phyloP scores from a whole-genome alignment of 306 rosid genomes.

The Canavalia ensiformis region DNA sequence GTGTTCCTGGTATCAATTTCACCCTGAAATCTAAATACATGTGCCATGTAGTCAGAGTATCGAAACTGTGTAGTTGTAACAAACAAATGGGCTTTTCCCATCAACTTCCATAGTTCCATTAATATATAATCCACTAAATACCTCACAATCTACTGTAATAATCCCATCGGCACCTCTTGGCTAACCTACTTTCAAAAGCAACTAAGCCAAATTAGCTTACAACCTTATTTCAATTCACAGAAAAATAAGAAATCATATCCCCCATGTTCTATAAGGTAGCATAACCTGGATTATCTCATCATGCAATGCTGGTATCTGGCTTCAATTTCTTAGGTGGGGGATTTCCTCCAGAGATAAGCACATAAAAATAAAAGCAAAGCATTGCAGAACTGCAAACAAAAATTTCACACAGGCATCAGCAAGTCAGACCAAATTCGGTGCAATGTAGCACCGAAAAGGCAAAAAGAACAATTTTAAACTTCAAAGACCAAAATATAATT shows the following conservation, averaged over 20 bases:
- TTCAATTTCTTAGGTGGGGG: slow-evolving; percentile 95
- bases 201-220: slow-evolving; percentile 39
- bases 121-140: slow-evolving; percentile 23
- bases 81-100: slow-evolving; percentile 37
- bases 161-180: slow-evolving; percentile 40
- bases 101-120: slow-evolving; percentile 21
- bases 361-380: slow-evolving; percentile 89
- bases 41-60: slow-evolving; percentile 14
- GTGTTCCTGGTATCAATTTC: slow-evolving; percentile 33
- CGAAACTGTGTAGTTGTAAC: slow-evolving; percentile 18
- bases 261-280: slow-evolving; percentile 30
- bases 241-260: slow-evolving; percentile 39
- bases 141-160: slow-evolving; percentile 40
- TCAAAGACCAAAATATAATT: slow-evolving; percentile 37
- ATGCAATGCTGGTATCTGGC: slow-evolving; percentile 65
- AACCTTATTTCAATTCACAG: slow-evolving; percentile 39
- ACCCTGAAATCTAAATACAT: slow-evolving; percentile 25
- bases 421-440: slow-evolving; percentile 38
- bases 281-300: slow-evolving; percentile 49
- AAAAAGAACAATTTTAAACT: slow-evolving; percentile 29
- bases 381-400: slow-evolving; percentile 79
- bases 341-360: slow-evolving; percentile 82
- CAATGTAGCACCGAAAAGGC: background rate
- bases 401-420: background rate
- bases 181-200: slow-evolving; percentile 37